phyloP scores from a whole-genome alignment of 176 grass and related monocot species.

The Rhynchospora pubera region DNA sequence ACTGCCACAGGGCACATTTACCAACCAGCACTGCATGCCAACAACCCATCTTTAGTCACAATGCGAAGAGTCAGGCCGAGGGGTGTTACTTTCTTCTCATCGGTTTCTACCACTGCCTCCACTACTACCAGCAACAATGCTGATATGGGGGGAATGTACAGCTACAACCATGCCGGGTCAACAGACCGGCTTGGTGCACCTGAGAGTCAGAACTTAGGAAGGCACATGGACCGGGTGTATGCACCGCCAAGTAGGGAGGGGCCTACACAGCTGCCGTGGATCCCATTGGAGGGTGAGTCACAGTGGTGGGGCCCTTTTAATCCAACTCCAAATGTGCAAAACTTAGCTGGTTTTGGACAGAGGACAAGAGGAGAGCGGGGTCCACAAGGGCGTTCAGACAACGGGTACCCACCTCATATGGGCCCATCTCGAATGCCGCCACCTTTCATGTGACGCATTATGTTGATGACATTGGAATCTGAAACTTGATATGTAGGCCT shows the following conservation, averaged over 20 bases:
- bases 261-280: conserved; percentile 14
- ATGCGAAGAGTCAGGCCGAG: conserved; percentile 12
- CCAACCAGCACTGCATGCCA: conserved; percentile 8
- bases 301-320: conserved; percentile 26
- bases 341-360: conserved; percentile 11
- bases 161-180: background rate
- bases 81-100: conserved; percentile 10
- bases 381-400: conserved; percentile 1
- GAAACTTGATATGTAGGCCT: conserved; percentile 7
- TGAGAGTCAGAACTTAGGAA: conserved; percentile 19
- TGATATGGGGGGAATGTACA: conserved; percentile 16
- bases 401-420: conserved; percentile 7
- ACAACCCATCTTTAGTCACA: conserved; percentile 5
- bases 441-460: conserved; percentile 17
- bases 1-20: background rate
- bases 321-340: conserved; percentile 10
- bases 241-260: conserved; percentile 2
- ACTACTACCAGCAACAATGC: conserved; percentile 9
- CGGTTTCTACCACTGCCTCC: background rate
- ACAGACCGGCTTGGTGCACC: background rate
- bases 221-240: conserved; percentile 21
- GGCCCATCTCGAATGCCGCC: conserved; percentile 1
- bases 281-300: conserved; percentile 9
- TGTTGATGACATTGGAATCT: background rate
- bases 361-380: conserved; percentile 1